Percentiles rank a stretch among this genome's conserved stretches.
These are phyloP conservation scores for Babesia caballi DNA, from an alignment of 169 alveolate species.

Conservation along the genomic window DNA sequence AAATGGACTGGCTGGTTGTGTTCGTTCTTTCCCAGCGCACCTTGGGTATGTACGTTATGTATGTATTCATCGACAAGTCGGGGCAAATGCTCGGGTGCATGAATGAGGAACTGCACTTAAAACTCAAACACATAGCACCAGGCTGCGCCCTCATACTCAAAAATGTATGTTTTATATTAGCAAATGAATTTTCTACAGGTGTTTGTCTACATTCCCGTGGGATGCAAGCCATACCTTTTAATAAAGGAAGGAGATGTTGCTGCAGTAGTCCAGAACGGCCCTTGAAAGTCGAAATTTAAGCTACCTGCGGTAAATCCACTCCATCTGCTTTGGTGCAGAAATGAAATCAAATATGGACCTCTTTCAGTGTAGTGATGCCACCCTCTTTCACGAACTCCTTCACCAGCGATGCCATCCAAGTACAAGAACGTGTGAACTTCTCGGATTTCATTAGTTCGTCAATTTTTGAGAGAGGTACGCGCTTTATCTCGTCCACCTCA, in stretches of 20 bases:
- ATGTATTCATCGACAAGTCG: conserved; percentile 34
- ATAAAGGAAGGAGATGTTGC: conserved; percentile 4
- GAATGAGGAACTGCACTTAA: conserved; percentile 25
- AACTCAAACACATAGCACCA: conserved; percentile 12
- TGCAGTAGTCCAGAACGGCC: neutral
- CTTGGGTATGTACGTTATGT: conserved; percentile 11
- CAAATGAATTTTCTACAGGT: neutral
- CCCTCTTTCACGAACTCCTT: conserved; percentile 28
- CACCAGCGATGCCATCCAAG: conserved; percentile 4
- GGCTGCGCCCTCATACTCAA: conserved; percentile 25
- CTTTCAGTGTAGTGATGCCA: neutral
- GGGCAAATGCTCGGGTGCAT: conserved; percentile 44
- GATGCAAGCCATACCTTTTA: conserved; percentile 20
- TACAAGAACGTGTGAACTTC: conserved; percentile 21
- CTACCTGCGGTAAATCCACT: neutral
- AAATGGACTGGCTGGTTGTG: conserved; percentile 36
- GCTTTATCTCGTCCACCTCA: conserved; percentile 24
- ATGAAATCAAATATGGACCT: neutral
- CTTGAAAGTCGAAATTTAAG: too few species aligned
- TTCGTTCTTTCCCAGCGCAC: conserved; percentile 7
- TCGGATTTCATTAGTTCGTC: conserved; percentile 6
- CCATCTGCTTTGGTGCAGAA: neutral
- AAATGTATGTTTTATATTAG: conserved; percentile 1
- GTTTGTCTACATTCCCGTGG: conserved; percentile 23
- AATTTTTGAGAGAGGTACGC: conserved; percentile 13